Base-by-base conservation (phyloP, 2,329 filamentous ascomycete genomes). In the Phialemonium atrogriseum region DNA sequence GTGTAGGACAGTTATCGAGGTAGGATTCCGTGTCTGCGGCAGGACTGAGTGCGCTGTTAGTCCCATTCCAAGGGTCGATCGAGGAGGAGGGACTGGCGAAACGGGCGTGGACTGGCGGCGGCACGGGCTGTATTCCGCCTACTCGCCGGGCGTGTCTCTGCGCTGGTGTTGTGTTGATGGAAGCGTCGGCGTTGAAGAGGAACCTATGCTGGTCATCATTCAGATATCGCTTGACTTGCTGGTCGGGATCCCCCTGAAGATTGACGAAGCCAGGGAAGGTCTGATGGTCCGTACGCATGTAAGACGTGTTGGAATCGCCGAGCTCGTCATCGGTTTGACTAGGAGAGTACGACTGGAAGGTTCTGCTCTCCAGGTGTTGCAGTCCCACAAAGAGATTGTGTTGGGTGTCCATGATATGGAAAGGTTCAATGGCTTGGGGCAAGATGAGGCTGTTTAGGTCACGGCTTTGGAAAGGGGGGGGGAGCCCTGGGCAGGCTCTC, bases 21-120 rank as follows among this genome's bases (percentile, higher is more conserved):
- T 49, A 54, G 15, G 51, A 48, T 30, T 66, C 61, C 33, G 52
- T 55, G n/a, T 64, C 59, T 5, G 55, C 45, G 4, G 49, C 51
- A 11, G 60, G 60, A 22, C 60, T 64, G 14, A 51, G 48, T 16
- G 46, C 49, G 31, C 52, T 56, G 35, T 57, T 55, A 34, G 55
- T 55, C 1, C 51, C 51, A 14, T 58, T 58, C 5, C 56, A 52
- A 11, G 50, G 48, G 23, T 47, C 50, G 17, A 56, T 50, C 10
- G 58, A 57, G 12, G 55, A 62, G 10, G 55, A 54, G 7, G 61
- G 58, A 7, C 60, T 61, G 18, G 41, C 46, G 24, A 52, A 50
- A 16, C 55, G 55, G 31, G 38, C 34, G 11, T 44, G 42, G 2
- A 43, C 41, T 3, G 41, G 30, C 10, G 37, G 33, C 10, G 44